Evolutionary conservation across 192 early-diverging fungal species (phyloP).

Genomic region (Coemansia sp.): DNA sequence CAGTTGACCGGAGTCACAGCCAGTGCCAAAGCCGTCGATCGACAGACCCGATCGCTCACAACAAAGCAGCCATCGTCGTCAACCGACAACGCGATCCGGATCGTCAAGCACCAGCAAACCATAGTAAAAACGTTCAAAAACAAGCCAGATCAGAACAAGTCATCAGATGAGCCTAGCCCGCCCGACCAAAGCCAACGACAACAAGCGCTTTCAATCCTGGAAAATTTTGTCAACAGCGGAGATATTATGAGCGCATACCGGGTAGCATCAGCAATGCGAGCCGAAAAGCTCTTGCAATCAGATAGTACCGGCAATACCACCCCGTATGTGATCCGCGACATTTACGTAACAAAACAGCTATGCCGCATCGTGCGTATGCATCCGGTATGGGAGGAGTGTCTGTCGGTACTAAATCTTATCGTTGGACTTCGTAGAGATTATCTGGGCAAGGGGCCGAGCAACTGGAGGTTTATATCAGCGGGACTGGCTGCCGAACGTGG

Average conservation of each 20-base stretch:
- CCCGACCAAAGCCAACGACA: background rate
- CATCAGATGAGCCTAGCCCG: background rate
- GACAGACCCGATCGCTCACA: too few relatives aligned
- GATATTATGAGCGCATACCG: slow-evolving; percentile 13
- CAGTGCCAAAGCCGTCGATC: background rate
- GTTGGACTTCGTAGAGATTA: slow-evolving; percentile 18
- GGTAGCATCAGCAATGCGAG: slow-evolving; percentile 11
- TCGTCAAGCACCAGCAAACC: too few relatives aligned
- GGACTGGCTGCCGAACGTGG: background rate
- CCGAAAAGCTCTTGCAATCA: slow-evolving; percentile 3
- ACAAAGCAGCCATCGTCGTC: background rate
- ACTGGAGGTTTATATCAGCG: slow-evolving; percentile 16
- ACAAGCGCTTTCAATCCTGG: background rate
- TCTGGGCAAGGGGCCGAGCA: slow-evolving; percentile 8
- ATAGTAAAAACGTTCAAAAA: background rate
- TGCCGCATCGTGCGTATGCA: slow-evolving; percentile 6
- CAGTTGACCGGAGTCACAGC: background rate
- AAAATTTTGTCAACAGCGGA: background rate
- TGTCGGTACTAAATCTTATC: slow-evolving; percentile 27
- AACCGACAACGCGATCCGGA: background rate
- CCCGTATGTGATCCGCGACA: slow-evolving; percentile 22
- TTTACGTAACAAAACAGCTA: slow-evolving; percentile 16
- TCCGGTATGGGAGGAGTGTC: slow-evolving; percentile 33
- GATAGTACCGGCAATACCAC: slow-evolving; percentile 3
- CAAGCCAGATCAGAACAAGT: background rate